Evolutionary conservation across 805 yeast genomes (phyloP), one percentile per base, ranked within the genome.

Genomic region (Wickerhamomyces rabaulensis): DNA sequence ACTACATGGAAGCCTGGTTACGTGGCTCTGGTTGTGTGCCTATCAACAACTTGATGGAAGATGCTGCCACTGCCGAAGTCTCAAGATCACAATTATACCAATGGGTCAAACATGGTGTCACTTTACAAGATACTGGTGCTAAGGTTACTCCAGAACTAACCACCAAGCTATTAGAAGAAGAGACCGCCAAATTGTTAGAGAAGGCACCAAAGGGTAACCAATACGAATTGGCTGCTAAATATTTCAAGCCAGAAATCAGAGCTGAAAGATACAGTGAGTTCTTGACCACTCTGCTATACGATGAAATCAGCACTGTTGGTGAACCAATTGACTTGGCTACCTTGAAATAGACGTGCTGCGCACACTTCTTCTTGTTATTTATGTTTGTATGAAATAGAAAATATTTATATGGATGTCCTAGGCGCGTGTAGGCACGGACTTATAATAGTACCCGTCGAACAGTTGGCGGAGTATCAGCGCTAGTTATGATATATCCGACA

Each of bases 11-110:
- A 68, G 87, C 91, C 22, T 86, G 95, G 95, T 75, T 85, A 56
- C 77, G 90, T 65, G 89, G 90, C 47, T 69, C 82, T 33, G 95
- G 95, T 15, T 86, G 94, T 74, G 91, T 84, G 50, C 92, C 95
- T 53, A 86, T 86, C 64, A 86, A 86, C 73, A 79, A 82, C 64
- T 71, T 86, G 66, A 86, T 86, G 95, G 95, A 86, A 68, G 95
- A 86, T 66, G 95, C 95, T 16, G 94, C 94, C 29, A 86, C 94
- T 42, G 94, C 94, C 22, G 94, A 86, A 67, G 95, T 86, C 26
- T 82, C 91, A 26, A 78, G 94, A 71, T 76, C 88, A 47, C 92
- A 85, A 67, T 71, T 86, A 55, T 82, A 82, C 75, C 89, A 87
- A 63, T 86, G 95, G 95, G 86, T 82, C 44, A 83, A 81, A 50